These are phyloP conservation scores for Glycine tomentella DNA, from an alignment of 306 rosid genomes.

Conservation along the genomic window DNA sequence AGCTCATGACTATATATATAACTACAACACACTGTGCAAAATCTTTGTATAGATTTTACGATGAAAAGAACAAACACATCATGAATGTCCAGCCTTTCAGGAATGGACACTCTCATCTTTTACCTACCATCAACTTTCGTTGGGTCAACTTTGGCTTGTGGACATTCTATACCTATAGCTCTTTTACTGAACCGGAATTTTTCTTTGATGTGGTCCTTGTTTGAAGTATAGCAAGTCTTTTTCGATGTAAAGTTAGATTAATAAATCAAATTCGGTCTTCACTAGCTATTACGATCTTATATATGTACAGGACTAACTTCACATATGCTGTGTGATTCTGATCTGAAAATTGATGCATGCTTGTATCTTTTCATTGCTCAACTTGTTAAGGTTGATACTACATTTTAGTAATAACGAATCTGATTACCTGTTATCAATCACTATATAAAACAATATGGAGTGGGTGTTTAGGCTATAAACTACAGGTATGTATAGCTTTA, in stretches of 20 bases:
- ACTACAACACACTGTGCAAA: conserved; percentile 12
- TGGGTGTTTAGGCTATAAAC: no score
- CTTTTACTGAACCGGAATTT: not conserved
- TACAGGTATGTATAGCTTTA: no score
- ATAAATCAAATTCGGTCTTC: not conserved
- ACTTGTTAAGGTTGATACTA: not conserved
- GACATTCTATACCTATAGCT: conserved; percentile 29
- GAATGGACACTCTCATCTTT: conserved; percentile 5
- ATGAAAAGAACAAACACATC: not conserved
- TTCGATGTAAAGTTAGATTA: not conserved
- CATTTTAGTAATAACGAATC: not conserved
- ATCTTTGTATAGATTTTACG: conserved; percentile 13
- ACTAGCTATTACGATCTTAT: not conserved
- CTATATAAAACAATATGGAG: no score
- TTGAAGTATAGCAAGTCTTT: not conserved
- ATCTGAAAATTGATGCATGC: not conserved
- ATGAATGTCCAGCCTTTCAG: not conserved
- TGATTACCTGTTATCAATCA: no score
- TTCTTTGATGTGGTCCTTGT: conserved; percentile 1
- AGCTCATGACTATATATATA: conserved; percentile 21
- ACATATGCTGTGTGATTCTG: not conserved
- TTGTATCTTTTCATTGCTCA: not conserved
- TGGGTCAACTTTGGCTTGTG: conserved; percentile 25
- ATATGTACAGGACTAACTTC: not conserved
- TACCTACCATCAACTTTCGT: not conserved